Evolutionary conservation across 2,329 filamentous ascomycete species (phyloP).

Genomic region (Nemania bipapillata): DNA sequence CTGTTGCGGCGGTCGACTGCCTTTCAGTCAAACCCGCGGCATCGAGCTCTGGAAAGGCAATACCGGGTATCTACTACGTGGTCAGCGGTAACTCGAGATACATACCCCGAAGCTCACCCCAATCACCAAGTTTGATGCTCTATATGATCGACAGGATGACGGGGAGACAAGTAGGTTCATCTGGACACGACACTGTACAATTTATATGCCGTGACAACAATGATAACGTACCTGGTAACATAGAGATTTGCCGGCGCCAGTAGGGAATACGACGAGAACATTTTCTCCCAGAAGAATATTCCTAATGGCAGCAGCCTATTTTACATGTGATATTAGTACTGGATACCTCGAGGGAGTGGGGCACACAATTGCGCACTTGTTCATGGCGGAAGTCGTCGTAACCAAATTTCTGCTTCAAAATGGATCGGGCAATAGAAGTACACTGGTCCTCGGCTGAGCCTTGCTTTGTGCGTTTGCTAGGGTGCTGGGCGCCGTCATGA

Average conservation of each 20-base stretch:
- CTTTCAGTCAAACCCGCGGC: slow-evolving; percentile 29
- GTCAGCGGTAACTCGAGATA: not conserved
- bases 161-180: not conserved
- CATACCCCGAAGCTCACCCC: not conserved
- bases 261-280: slow-evolving; percentile 59
- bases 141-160: not conserved
- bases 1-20: slow-evolving; percentile 11
- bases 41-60: slow-evolving; percentile 61
- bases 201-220: no score
- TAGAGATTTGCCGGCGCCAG: slow-evolving; percentile 62
- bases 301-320: slow-evolving; percentile 54
- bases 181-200: not conserved
- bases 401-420: slow-evolving; percentile 56
- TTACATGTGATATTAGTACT: slow-evolving; percentile 4
- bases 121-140: not conserved
- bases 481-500: not conserved
- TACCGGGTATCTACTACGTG: slow-evolving; percentile 56
- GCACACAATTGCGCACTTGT: slow-evolving; percentile 46
- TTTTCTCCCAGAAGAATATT: slow-evolving; percentile 55
- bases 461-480: slow-evolving; percentile 31
- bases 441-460: slow-evolving; percentile 2
- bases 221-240: slow-evolving; percentile 57
- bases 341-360: not conserved
- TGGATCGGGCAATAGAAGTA: slow-evolving; percentile 34
- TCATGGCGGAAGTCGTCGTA: slow-evolving; percentile 58